Percentiles rank a stretch among this genome's conserved stretches.
These are phyloP conservation scores for Coemansia sp. DNA, from an alignment of 192 early-diverging fungal species.

Conservation along the genomic window DNA sequence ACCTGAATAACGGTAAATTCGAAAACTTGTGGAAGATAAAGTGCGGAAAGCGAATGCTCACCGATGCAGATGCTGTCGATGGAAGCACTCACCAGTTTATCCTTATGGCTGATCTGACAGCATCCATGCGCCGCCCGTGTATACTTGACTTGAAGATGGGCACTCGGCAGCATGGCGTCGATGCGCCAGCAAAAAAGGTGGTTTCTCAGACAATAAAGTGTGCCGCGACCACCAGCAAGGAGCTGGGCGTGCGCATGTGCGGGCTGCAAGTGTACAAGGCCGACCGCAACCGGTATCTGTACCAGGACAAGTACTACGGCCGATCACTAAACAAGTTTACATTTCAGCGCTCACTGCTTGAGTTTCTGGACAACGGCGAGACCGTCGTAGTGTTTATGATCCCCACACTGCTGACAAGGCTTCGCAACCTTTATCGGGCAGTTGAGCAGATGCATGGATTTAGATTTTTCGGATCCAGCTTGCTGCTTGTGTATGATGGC, in stretches of 20 bases:
- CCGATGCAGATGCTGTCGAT: constrained; percentile 31
- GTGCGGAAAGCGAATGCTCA: constrained; percentile 53
- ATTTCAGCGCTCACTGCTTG: constrained; percentile 72
- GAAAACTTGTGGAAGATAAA: constrained; percentile 49
- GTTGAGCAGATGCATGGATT: constrained; percentile 75
- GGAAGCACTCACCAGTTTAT: constrained; percentile 78
- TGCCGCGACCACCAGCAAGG: constrained; percentile 85
- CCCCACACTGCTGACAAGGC: constrained; percentile 72
- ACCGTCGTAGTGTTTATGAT: constrained; percentile 73
- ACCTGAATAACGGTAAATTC: constrained; percentile 14
- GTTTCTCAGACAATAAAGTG: constrained; percentile 90
- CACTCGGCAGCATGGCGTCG: constrained; percentile 91
- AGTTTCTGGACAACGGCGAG: constrained; percentile 86
- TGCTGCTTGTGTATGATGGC: constrained; percentile 94
- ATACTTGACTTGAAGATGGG: constrained; percentile 99
- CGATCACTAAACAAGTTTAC: constrained; percentile 75
- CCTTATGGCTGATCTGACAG: constrained; percentile 90
- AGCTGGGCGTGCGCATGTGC: constrained; percentile 91
- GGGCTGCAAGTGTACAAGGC: constrained; percentile 96
- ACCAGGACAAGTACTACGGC: constrained; percentile 96
- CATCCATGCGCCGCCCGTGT: constrained; percentile 83
- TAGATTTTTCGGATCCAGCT: constrained; percentile 87
- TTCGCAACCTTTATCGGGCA: constrained; percentile 69
- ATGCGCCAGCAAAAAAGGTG: constrained; percentile 78
- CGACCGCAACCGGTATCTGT: constrained; percentile 68